Conservation (phyloP, 768 basidiomycete genomes). For the Leucosporidium scottii region DNA sequence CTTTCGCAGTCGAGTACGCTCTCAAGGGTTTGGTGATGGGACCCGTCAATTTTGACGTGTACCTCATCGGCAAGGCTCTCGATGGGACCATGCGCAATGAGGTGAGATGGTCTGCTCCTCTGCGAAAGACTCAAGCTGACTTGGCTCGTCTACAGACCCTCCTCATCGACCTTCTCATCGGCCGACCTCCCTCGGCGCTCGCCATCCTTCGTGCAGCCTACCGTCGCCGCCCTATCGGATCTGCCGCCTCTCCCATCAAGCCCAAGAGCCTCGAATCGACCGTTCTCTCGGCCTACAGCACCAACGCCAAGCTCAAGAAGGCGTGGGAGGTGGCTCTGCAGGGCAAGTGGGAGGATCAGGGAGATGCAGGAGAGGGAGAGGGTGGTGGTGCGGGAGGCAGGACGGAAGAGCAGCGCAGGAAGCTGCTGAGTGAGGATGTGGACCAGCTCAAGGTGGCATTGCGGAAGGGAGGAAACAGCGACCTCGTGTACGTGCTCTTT, state of each 20-base stretch:
- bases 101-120: neutral
- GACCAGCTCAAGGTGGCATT: constrained; percentile 30
- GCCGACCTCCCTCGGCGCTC: constrained; percentile 17
- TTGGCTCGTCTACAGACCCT: constrained; percentile 9
- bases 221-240: constrained; percentile 5
- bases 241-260: neutral
- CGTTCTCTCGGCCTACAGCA: constrained; percentile 17
- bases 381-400: neutral
- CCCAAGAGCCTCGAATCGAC: constrained; percentile 28
- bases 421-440: constrained; percentile 23
- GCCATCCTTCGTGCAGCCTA: constrained; percentile 25
- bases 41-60: constrained; percentile 23
- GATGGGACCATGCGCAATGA: constrained; percentile 18
- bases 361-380: neutral
- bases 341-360: constrained; percentile 21
- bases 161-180: constrained; percentile 26
- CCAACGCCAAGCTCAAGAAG: constrained; percentile 16
- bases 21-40: constrained; percentile 20
- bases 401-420: neutral
- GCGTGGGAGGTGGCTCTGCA: constrained; percentile 28
- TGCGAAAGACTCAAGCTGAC: neutral
- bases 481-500: constrained; percentile 12
- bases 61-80: constrained; percentile 17
- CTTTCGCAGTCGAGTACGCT: constrained; percentile 14
- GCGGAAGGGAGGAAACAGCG: constrained; percentile 19